Evolutionary conservation across 441 rosid genomes (phyloP).

Genomic region (Corymbia citriodora): DNA sequence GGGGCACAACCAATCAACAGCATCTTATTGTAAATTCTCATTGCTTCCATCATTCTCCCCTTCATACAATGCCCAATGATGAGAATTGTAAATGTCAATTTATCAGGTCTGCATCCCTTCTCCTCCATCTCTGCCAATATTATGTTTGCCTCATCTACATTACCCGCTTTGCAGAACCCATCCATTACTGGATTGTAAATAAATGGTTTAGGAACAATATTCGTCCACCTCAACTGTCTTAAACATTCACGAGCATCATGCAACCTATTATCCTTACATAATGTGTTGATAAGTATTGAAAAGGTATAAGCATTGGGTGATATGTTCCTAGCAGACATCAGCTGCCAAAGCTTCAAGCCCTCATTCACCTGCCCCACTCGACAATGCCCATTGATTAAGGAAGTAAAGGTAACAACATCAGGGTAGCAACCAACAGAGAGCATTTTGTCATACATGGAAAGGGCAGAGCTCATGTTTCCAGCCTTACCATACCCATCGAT

Average conservation of each 20-base stretch:
- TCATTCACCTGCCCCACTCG: conserved; percentile 59
- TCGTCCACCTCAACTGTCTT: conserved; percentile 41
- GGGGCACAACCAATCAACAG: conserved; percentile 69
- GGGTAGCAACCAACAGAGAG: conserved; percentile 38
- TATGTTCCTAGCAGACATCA: conserved; percentile 45
- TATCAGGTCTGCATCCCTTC: conserved; percentile 72
- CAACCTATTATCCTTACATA: conserved; percentile 67
- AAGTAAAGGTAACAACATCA: conserved; percentile 68
- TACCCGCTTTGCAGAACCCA: conserved; percentile 88
- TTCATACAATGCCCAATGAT: conserved; percentile 89
- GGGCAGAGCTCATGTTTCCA: conserved; percentile 47
- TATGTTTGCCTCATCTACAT: conserved; percentile 66
- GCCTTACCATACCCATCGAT: conserved; percentile 76
- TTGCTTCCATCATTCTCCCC: conserved; percentile 77
- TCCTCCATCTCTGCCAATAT: conserved; percentile 66
- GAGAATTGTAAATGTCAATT: conserved; percentile 79
- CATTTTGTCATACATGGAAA: conserved; percentile 45
- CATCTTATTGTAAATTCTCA: conserved; percentile 70
- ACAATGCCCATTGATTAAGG: conserved; percentile 78
- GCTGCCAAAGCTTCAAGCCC: conserved; percentile 62
- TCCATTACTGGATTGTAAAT: conserved; percentile 86
- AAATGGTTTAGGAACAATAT: conserved; percentile 54
- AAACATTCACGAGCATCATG: conserved; percentile 63
- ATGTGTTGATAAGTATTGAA: conserved; percentile 51
- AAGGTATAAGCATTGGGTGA: conserved; percentile 67